Evolutionary conservation across 1,139 yeast genomes (phyloP), one percentile per base, ranked within the genome.

Genomic region (Debaryomyces coudertii): DNA sequence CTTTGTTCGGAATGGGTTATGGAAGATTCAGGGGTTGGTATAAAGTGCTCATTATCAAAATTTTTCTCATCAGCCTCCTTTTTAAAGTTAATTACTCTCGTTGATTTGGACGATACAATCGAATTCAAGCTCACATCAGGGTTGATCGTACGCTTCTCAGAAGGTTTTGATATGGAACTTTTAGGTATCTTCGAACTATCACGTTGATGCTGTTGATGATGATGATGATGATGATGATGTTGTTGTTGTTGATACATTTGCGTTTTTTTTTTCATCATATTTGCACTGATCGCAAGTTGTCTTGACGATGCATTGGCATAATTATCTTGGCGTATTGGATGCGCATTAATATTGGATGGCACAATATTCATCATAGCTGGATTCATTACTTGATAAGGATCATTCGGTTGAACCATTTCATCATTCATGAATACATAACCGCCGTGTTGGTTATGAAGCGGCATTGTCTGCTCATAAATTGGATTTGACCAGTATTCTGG

Each of bases 211-310:
- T 20, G 22, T 20, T 5, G 22, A 4, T 20, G 22, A 4, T 20
- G 4, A 4, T 20, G 22, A 4, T 20, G 22, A 4, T 20, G 22
- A 4, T 20, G 22, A 4, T 20, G 4, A 4, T 20, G 5, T 5
- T 20, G 22, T 28, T 43, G 47, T 18, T 45, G 52, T 31, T 53
- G 61, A 37, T 50, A 47, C 49, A 58, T 44, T 42, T 61, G 66
- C 28, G 62, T 52, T 43, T 63, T 59, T 48, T 63, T 63, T 46
- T 59, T 55, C 63, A 62, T 56, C 65, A 65, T 57, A 33, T 60
- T 54, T 7, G 62, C 56, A 28, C 65, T 62, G 7, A 54, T 54
- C 25, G 59, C 61, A 42, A 60, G 65, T 42, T 62, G 67, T 23
- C 67, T 51, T 5, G 53, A 31, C 15, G 62, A 56, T n/a, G 60